Base-by-base conservation (phyloP, 2,329 filamentous ascomycete genomes). In the Apiospora aurea region DNA sequence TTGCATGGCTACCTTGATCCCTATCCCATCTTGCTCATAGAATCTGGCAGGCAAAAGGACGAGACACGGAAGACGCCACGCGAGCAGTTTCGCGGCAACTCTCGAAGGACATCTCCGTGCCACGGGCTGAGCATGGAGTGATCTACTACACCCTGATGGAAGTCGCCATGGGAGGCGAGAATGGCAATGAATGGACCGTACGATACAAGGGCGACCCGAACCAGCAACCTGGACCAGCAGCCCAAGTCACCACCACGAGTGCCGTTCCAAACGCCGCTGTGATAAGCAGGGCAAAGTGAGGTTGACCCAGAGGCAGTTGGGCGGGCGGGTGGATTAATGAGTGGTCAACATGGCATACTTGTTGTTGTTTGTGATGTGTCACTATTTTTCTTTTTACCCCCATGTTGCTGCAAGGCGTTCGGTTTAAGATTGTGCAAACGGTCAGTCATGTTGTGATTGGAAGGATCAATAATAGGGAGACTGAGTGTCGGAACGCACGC, bases 141-240 rank as follows among this genome's bases (percentile, higher is more conserved):
- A 75, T 88, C 61, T 82, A 85, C 71, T 88, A 88, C 75, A 83
- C 82, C 11, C 72, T 86, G 69, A 85, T 86, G 83, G 85, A 87
- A 73, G 79, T 86, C 61, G 79, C 84, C 51, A 81, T 81, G 53
- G 79, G 81, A 21, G 79, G 77, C 71, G 80, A 82, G 64, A 75
- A 80, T 1, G 81, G 81, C 46, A 80, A 81, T 71, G 78, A 83
- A 73, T 84, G 82, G 81, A 79, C 79, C 21, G 76, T 85, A 21
- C 41, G 41, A 10, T 8, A 26, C 24, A 78, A 78, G 47, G 80
- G 82, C 73, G 81, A 82, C 71, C 74, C 74, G 76, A 72, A 78
- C 21, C 76, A 79, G 64, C 66, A 13, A n/a, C n/a, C 24, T 16
- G 64, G 64, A 14, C 18, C 16, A 41, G 16, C 3, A 76, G 67